phyloP scores from a whole-genome alignment of 169 alveolate species.

The Plasmodium gaboni region DNA sequence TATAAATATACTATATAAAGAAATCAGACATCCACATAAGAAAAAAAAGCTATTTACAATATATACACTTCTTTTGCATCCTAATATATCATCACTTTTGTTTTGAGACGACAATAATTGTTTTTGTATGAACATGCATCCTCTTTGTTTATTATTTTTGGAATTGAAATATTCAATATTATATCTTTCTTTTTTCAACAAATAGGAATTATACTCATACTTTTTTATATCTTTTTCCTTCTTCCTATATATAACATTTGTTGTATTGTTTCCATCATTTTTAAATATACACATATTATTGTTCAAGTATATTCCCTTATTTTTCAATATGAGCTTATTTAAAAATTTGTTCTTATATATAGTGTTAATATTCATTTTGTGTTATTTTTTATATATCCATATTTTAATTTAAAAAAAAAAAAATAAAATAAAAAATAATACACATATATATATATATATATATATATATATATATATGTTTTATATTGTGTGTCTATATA shows the following conservation, averaged over 20 bases:
- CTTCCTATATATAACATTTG: neutral
- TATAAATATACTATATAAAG: conserved; percentile 38
- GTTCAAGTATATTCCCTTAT: conserved; percentile 8
- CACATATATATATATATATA: neutral
- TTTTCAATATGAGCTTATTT: neutral
- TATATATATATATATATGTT: neutral
- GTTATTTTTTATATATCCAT: neutral
- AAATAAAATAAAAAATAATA: neutral
- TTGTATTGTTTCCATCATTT: neutral
- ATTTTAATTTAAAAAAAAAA: neutral
- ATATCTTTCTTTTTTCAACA: too few species aligned
- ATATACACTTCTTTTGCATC: conserved; percentile 1
- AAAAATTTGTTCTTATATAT: conserved; percentile 11
- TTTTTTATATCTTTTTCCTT: conserved; percentile 6
- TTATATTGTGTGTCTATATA: neutral
- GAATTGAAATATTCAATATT: neutral
- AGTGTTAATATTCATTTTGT: conserved; percentile 13
- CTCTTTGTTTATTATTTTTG: neutral
- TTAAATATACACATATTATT: neutral
- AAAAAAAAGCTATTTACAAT: conserved; percentile 14
- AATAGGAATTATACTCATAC: too few species aligned
- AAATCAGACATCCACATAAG: conserved; percentile 12
- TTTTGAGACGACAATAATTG: neutral
- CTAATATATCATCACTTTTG: neutral
- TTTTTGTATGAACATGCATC: neutral